Evolutionary conservation across 2,329 filamentous ascomycete genomes (phyloP), one percentile per base, ranked within the genome.

Genomic region (Cladobotryum mycophilum): DNA sequence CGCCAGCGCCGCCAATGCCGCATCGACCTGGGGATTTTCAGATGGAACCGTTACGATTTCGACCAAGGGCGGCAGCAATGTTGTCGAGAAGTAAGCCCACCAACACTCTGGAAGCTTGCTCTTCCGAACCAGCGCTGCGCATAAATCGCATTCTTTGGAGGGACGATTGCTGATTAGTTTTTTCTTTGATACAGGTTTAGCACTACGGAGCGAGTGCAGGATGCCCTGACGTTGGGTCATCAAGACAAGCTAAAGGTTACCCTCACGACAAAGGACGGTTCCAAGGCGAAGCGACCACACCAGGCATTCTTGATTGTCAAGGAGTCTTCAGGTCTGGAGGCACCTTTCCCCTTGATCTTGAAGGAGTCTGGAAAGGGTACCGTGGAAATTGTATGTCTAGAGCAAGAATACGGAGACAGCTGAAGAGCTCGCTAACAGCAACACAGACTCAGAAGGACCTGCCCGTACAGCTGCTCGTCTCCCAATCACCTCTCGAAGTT

Each of bases 321-420:
- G 60, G 90, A 97, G 60, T 73, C 76, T 12, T 85, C 84, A 11
- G 89, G 88, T 35, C 76, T 99, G 43, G 91, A 97, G 69, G 85
- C 90, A 20, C 90, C 91, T 1, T 96, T 92, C 62, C 83, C 90
- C 1, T 78, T 99, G 60, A 84, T 74, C 11, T 74, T 95, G 44
- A 96, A 95, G 74, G 88, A 93, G 9, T 89, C 78, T 61, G 93
- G 93, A 58, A 96, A 96, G 72, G 89, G 81, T 18, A 84, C 84
- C 49, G 77, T 96, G 33, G 86, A 95, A 60, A 74, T 99, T 69
- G 91, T 97, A 80, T 58, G 85, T 75, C 33, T 22, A 14, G 8
- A 12, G 3, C 13, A 5, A 15, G 18, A 2, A 20, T 15, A 11
- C 1, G 18, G 22, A 40, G 20, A 42, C n/a, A 17, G 36, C 51